Evolutionary conservation across 805 yeast genomes (phyloP), one percentile per base, ranked within the genome.

Genomic region (Teunomyces panamensis): DNA sequence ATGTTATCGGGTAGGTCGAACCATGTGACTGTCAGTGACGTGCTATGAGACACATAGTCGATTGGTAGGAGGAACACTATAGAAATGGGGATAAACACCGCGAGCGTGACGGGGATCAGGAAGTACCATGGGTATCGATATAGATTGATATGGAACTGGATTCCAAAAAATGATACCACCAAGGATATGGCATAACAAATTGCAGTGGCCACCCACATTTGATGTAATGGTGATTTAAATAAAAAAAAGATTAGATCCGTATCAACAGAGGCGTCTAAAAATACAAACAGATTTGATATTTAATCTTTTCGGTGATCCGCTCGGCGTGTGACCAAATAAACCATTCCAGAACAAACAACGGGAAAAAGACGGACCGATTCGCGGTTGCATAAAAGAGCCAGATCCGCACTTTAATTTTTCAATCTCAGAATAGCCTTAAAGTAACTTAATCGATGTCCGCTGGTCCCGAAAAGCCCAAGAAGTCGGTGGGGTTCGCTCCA

Each of bases 11-110:
- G 64, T 37, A 86, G 52, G 42, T 73, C 74, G 53, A 84, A 74
- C 55, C 81, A 64, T 11, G 61, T 53, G n/a, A 65, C 26, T 8
- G 39, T 9, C 14, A 60, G 65, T 17, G 66, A 64, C 20, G 72
- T 63, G 43, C 75, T 67, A 30, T 82, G 75, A 9, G 86, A 79
- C 17, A 85, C 77, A 41, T 87, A 75, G 64, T 89, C 96, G 28
- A 85, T 74, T 0, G 96, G 96, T 16, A 88, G 73, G 5, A 89
- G 69, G 43, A 84, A 82, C 1, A 87, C 80, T 42, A 85, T 85
- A 6, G 92, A 85, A 17, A 86, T 70, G 9, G 96, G 96, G 36
- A 89, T 77, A 61, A 79, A 84, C 7, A 88, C 78, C 11, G 95
- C 84, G 39, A 83, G 54, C 6, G 78, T 67, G 24, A 84, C 59